Conservation (phyloP, 345 rosid species). For the Raphanus raphanistrum region DNA sequence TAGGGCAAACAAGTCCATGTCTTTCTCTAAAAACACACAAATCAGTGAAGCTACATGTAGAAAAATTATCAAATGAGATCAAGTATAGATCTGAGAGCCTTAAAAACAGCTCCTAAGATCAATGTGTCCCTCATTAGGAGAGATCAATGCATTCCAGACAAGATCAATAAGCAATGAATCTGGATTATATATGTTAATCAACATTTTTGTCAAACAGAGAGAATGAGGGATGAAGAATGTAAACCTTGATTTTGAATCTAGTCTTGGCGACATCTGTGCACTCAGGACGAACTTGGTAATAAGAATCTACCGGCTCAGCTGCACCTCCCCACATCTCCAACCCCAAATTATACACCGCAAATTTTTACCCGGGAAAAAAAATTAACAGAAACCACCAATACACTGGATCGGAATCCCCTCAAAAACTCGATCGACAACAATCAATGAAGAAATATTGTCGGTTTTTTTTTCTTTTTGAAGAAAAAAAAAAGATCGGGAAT, state of each 20-base stretch:
- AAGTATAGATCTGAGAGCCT: conserved; percentile 8
- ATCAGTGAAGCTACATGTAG: conserved; percentile 7
- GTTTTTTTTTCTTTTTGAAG: neutral
- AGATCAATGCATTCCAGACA: neutral
- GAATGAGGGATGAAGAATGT: neutral
- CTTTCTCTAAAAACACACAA: neutral
- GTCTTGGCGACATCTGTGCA: conserved; percentile 86
- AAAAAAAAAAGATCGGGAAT: neutral
- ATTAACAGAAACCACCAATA: neutral
- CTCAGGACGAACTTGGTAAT: conserved; percentile 82
- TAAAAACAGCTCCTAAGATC: conserved; percentile 6
- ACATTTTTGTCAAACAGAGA: neutral
- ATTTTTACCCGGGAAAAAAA: neutral
- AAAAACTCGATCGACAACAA: conserved; percentile 32
- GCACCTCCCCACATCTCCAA: conserved; percentile 62
- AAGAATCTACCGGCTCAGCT: conserved; percentile 76
- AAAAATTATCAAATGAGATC: neutral
- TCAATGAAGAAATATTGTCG: neutral
- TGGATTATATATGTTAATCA: neutral
- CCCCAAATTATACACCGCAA: neutral
- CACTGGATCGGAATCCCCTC: conserved; percentile 24
- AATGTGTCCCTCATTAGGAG: neutral
- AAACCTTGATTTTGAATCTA: conserved; percentile 88
- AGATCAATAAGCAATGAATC: neutral
- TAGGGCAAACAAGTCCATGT: neutral